Evolutionary conservation across 164 flowering plant genomes (phyloP).

Genomic region (Vitis cinerea): DNA sequence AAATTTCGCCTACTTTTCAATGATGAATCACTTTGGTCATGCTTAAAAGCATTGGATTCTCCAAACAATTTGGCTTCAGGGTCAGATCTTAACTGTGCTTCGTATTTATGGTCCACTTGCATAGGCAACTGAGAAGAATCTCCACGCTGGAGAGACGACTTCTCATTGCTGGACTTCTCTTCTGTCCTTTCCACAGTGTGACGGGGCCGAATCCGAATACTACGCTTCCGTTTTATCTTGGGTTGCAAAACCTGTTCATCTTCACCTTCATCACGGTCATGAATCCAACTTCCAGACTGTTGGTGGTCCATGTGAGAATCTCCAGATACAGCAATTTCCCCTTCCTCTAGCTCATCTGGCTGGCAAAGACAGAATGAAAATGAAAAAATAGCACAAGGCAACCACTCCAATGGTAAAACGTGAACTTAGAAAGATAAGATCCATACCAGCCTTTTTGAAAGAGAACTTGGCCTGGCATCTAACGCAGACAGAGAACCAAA

Average conservation of each 20-base stretch:
- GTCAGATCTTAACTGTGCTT: slow-evolving; percentile 47
- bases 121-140: slow-evolving; percentile 56
- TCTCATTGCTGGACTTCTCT: slow-evolving; percentile 54
- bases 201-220: slow-evolving; percentile 77
- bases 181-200: slow-evolving; percentile 61
- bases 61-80: slow-evolving; percentile 38
- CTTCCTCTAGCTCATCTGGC: slow-evolving; percentile 94
- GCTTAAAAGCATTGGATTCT: slow-evolving; percentile 40
- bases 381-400: slow-evolving; percentile 6
- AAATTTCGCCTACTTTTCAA: slow-evolving; percentile 46
- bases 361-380: slow-evolving; percentile 30
- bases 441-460: slow-evolving; percentile 71
- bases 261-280: slow-evolving; percentile 93
- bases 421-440: not conserved
- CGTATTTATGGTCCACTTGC: slow-evolving; percentile 48
- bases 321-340: slow-evolving; percentile 92
- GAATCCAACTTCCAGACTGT: slow-evolving; percentile 95
- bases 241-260: slow-evolving; percentile 98
- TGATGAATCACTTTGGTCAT: slow-evolving; percentile 51
- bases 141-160: slow-evolving; percentile 43
- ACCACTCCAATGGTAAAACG: slow-evolving; percentile 5
- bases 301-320: slow-evolving; percentile 84
- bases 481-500: slow-evolving; percentile 96
- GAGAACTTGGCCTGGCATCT: slow-evolving; percentile 78
- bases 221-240: slow-evolving; percentile 88